Base-by-base conservation (phyloP, 441 rosid genomes). In the Heliophila coronopifolia region DNA sequence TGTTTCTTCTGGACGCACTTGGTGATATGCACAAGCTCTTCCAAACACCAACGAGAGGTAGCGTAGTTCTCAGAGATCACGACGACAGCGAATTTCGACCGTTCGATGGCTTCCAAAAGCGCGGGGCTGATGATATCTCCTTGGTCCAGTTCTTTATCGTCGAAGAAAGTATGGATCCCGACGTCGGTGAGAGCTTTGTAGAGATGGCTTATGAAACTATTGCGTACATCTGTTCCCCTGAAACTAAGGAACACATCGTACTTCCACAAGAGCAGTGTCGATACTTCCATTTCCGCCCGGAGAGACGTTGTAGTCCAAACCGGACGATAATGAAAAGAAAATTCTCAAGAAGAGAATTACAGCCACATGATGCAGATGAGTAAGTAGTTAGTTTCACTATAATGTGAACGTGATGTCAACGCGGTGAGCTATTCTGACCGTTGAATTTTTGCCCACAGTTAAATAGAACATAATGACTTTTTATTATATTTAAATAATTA, bases 61-160 rank as follows among this genome's bases (percentile, higher is more conserved):
- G 76, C 83, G 48, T 72, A 77, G 24, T 65, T 65, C 33, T 65
- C 50, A 0, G 78, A 74, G 41, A 74, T 36, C 7, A 74, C 65
- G 2, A 71, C 58, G 14, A 71, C 34, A 0, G 76, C 71, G 42
- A 67, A 46, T 34, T 25, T 65, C 2, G 76, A 74, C 20, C 55
- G 55, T 18, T 66, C 48, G 25, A 73, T 73, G 0, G 63, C 74
- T 45, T 44, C 48, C n/a, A 58, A 24, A 36, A 65, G 70, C 20
- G 59, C 54, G 0, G 35, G 19, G 48, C 54, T 50, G 15, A 58
- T 66, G 61, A 46, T 31, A 19, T 39, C 3, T 4, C 70, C 65
- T n/a, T 50, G 13, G 10, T 50, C 48, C 4, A 64, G 69, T 24
- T 63, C 51, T 9, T 52, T 8, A 1, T 66, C 65, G 51, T 66